Conservation (phyloP, 2,329 filamentous ascomycete genomes). For the Fulvia fulva region DNA sequence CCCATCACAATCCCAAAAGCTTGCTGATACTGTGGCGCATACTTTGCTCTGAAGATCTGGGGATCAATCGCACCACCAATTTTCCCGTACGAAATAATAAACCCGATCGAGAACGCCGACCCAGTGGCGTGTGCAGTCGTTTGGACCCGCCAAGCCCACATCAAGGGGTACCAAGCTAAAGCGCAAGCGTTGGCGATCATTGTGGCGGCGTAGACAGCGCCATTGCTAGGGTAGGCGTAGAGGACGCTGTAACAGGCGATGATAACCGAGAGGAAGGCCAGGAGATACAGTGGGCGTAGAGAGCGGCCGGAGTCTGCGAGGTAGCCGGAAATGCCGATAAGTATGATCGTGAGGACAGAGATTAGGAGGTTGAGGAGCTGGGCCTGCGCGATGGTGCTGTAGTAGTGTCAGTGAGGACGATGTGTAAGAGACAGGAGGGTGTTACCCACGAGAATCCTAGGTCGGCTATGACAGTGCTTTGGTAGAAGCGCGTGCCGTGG, state of each 20-base stretch:
- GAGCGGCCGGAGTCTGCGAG: constrained; percentile 4
- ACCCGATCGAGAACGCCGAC: constrained; percentile 8
- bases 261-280: constrained; percentile 9
- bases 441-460: constrained; percentile 12
- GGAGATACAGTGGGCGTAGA: background rate
- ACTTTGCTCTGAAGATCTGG: constrained; percentile 31
- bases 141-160: constrained; percentile 16
- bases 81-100: constrained; percentile 11
- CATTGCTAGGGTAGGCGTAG: constrained; percentile 7
- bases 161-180: constrained; percentile 9
- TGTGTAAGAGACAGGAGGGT: background rate
- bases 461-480: constrained; percentile 38
- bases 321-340: constrained; percentile 10
- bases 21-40: constrained; percentile 4
- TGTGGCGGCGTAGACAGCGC: constrained; percentile 12
- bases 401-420: background rate
- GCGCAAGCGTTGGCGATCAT: constrained; percentile 7
- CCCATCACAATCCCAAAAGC: constrained; percentile 12
- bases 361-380: constrained; percentile 15
- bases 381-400: constrained; percentile 12
- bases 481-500: constrained; percentile 43
- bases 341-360: constrained; percentile 10
- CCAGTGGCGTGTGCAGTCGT: constrained; percentile 10
- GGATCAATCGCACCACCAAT: constrained; percentile 52
- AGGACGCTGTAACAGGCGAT: constrained; percentile 11